Base-by-base conservation (phyloP, 768 basidiomycete species). In the Udeniomyces megalosporus region DNA sequence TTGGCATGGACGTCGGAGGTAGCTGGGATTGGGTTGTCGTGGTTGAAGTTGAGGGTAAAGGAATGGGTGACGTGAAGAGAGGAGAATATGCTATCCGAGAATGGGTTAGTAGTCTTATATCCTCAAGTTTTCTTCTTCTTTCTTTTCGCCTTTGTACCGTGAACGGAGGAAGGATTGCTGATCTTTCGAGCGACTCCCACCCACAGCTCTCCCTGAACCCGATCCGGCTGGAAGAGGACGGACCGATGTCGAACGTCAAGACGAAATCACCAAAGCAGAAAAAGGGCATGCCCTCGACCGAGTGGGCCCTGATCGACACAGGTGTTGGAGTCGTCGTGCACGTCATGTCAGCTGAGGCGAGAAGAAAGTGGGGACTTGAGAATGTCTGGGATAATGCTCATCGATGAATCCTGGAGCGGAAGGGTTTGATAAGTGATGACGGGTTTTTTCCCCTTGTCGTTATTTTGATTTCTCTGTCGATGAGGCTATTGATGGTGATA, bases 11-110 rank as follows among this genome's bases (percentile, higher is more conserved):
- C 20, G 31, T 52, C 28, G 50, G 60, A n/a, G 60, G 60, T 35
- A 52, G 50, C 50, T 61, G 60, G 60, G 44, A 53, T 15, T 61
- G 60, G 60, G 29, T 51, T 17, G 60, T 61, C 26, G 42, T 61
- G 1, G 24, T 22, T 45, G 60, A 51, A 26, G 60, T 61, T 10
- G 28, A 53, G n/a, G 60, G 60, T 2, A 12, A n/a, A 7, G 50
- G 60, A 4, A 17, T 31, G 15, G 52, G 60, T 14, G 52, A 53
- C 22, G 51, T 61, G 4, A 15, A 38, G 24, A 38, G 60, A 29
- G 50, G 15, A 4, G 60, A 61, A 44, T 5, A 26, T 1, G 20
- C 38, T 4, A 46, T 61, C 14, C 50, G 60, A 8, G 50, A 61
- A 54, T 61, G 60, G 60, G 60, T 61, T 26, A 11, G 60, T 28